Evolutionary conservation across 2,329 filamentous ascomycete genomes (phyloP), one percentile per base, ranked within the genome.

Genomic region (Lachnum nothofagi): DNA sequence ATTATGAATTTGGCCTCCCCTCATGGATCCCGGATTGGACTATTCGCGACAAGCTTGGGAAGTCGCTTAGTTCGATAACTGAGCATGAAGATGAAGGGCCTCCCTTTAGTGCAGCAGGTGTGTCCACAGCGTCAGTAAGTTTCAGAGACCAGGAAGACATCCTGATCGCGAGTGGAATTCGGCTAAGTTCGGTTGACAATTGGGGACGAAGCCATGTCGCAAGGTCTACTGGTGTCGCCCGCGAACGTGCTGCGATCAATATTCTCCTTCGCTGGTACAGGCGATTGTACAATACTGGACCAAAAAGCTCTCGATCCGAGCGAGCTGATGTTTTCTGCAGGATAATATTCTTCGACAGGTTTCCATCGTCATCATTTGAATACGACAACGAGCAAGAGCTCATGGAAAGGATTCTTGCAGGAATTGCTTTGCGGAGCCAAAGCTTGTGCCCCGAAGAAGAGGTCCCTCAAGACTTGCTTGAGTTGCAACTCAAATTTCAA

Each of bases 1-100:
- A 37, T 12, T 8, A 33, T 1, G 10, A 19, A 6, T 3, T 22
- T 1, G 29, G 20, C 17, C 24, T 48, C 12, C 46, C 46, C 7
- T 25, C 29, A 16, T 48, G 31, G 31, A 31, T 42, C 5, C 46
- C 46, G 6, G 24, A 48, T 20, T 43, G 37, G 38, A 23, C 38
- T n/a, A 22, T 16, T 12, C 6, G 12, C 12, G 42, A n/a, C 20
- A 27, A 7, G 19, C 14, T 14, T 39, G 24, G 12, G 22, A n/a
- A 4, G 25, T 46, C 20, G 27, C 24, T 25, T 29, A 17, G 12
- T 19, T n/a, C n/a, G 27, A n/a, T 7, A 20, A 23, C 3, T 29
- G 19, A 8, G 6, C n/a, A n/a, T 14, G 19, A 8, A 12, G 10
- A 3, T 20, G 12, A 17, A 7, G 4, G 24, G n/a, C 24, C 4